phyloP scores from a whole-genome alignment of 2,329 filamentous ascomycete species.

The Escovopsis sp. region DNA sequence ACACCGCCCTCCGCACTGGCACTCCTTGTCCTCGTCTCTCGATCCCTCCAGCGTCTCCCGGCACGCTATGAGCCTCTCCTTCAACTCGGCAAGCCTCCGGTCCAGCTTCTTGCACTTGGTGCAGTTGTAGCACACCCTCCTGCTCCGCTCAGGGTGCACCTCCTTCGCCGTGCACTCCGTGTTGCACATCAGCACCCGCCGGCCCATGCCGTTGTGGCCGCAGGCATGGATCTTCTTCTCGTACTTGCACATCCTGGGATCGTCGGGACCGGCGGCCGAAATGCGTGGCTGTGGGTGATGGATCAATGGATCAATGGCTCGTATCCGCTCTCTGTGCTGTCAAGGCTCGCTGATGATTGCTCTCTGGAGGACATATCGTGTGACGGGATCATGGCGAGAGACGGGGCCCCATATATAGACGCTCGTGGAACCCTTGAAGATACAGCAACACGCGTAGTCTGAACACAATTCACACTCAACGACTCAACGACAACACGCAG shows the following conservation, averaged over 20 bases:
- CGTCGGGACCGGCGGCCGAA: too few relatives aligned
- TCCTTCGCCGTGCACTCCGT: constrained; percentile 9
- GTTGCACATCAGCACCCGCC: constrained; percentile 11
- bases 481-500: too few relatives aligned
- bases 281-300: neutral
- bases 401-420: too few relatives aligned
- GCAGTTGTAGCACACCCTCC: constrained; percentile 10
- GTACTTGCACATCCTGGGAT: constrained; percentile 15
- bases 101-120: constrained; percentile 11
- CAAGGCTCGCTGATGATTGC: too few relatives aligned
- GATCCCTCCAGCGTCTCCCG: constrained; percentile 3
- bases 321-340: neutral
- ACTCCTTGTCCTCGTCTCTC: neutral
- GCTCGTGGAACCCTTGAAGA: too few relatives aligned
- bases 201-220: constrained; percentile 14
- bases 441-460: too few relatives aligned
- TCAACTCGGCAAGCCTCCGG: constrained; percentile 6
- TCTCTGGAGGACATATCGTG: too few relatives aligned
- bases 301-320: neutral
- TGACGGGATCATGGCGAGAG: too few relatives aligned
- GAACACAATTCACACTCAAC: too few relatives aligned
- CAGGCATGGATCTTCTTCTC: constrained; percentile 13
- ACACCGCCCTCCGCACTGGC: too few relatives aligned
- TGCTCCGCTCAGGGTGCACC: constrained; percentile 12
- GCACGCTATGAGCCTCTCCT: constrained; percentile 7